A percentile compares a stretch with the other conserved stretches of the same genome.
Conservation (phyloP, 2,329 filamentous ascomycete genomes). For the Fusarium anguioides region DNA sequence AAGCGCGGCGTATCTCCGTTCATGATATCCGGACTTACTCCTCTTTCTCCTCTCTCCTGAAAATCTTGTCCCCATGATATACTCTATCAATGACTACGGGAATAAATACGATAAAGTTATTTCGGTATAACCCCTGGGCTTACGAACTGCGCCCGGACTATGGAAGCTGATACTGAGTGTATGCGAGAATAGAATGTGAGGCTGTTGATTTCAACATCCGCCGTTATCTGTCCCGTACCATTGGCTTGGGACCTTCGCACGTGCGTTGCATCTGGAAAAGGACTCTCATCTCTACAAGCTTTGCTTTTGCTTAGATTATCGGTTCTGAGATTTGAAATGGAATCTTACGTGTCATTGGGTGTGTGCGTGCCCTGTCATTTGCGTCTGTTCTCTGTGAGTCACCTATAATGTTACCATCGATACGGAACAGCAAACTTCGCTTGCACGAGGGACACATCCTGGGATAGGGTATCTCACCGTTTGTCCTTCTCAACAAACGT, state of each 20-base stretch:
- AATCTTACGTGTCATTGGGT: slow-evolving; percentile 18
- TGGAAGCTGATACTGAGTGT: background rate
- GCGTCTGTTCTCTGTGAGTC: slow-evolving; percentile 10
- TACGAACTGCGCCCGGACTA: background rate
- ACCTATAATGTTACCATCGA: background rate
- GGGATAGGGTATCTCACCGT: too few species aligned
- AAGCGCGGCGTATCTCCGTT: slow-evolving; percentile 12
- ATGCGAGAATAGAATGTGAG: slow-evolving; percentile 4
- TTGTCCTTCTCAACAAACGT: background rate
- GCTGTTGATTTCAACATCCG: slow-evolving; percentile 24
- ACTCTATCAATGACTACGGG: background rate
- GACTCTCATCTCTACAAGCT: slow-evolving; percentile 13
- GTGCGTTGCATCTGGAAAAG: slow-evolving; percentile 26
- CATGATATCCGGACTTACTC: background rate
- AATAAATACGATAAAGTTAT: background rate
- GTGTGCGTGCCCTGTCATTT: background rate
- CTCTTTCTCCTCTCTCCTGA: slow-evolving; percentile 11
- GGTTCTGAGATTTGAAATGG: background rate
- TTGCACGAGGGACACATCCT: slow-evolving; percentile 11
- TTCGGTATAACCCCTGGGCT: slow-evolving; percentile 16
- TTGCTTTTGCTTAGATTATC: slow-evolving; percentile 1
- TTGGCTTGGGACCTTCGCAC: slow-evolving; percentile 31
- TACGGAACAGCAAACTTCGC: background rate
- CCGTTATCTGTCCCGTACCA: slow-evolving; percentile 26
- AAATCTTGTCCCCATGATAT: slow-evolving; percentile 4